phyloP scores from a whole-genome alignment of 768 basidiomycete species.

The Tricholoma terreum region DNA sequence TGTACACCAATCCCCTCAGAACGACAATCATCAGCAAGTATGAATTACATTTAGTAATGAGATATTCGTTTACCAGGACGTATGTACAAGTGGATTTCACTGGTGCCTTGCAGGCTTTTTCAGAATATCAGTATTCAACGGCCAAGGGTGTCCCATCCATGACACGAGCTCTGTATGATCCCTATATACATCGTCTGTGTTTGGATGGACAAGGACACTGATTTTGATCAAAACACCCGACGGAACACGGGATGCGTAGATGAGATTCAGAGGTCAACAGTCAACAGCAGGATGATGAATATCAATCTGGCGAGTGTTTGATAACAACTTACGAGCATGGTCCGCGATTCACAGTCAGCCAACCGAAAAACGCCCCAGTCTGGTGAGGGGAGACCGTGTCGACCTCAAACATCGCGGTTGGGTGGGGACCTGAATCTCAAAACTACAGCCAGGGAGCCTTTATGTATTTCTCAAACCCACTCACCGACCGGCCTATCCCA shows the following conservation, averaged over 20 bases:
- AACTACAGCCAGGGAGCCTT: background rate
- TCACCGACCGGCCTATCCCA: slow-evolving; percentile 63
- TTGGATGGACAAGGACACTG: slow-evolving; percentile 71
- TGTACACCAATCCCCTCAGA: too few relatives aligned
- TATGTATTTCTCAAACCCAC: slow-evolving; percentile 12
- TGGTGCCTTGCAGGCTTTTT: slow-evolving; percentile 7
- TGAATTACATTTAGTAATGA: too few relatives aligned
- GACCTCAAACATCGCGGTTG: slow-evolving; percentile 70
- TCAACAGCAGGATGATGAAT: background rate
- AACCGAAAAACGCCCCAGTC: slow-evolving; percentile 66
- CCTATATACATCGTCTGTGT: slow-evolving; percentile 51
- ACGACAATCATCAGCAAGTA: too few relatives aligned
- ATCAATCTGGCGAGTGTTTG: background rate
- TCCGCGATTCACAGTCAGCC: slow-evolving; percentile 64
- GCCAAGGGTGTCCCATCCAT: slow-evolving; percentile 68
- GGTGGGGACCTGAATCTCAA: slow-evolving; percentile 50
- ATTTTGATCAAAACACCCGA: too few relatives aligned
- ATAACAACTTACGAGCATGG: slow-evolving; percentile 58
- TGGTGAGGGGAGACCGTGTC: slow-evolving; percentile 66
- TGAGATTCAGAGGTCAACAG: too few relatives aligned
- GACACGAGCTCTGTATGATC: slow-evolving; percentile 64
- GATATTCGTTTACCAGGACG: too few relatives aligned
- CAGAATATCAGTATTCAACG: slow-evolving; percentile 43
- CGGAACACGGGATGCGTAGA: too few relatives aligned
- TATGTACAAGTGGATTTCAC: background rate